These are phyloP conservation scores for Neurospora sp. DNA, from an alignment of 495 filamentous ascomycete species.

Conservation along the genomic window DNA sequence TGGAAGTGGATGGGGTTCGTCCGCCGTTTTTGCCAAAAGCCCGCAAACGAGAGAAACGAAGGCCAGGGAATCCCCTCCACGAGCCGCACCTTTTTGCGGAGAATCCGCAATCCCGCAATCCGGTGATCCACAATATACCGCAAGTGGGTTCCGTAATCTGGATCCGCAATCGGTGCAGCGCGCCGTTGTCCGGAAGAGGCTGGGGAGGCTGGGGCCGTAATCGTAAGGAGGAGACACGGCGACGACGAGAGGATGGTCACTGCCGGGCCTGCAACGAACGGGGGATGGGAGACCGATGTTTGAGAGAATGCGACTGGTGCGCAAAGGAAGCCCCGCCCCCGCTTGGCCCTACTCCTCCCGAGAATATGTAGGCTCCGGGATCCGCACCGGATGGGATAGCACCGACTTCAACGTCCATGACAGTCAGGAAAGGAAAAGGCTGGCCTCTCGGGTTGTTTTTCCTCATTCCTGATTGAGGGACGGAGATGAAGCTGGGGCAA, in stretches of 20 bases:
- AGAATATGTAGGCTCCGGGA: background rate
- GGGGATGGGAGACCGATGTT: background rate
- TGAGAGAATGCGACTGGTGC: background rate
- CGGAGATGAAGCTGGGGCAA: background rate
- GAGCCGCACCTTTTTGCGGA: background rate
- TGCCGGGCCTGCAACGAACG: background rate
- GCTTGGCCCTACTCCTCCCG: background rate
- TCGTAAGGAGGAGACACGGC: background rate
- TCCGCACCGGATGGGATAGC: background rate
- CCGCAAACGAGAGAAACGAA: background rate
- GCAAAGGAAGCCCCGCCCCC: background rate
- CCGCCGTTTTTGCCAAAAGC: background rate
- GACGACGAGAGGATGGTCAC: background rate
- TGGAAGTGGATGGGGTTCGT: background rate
- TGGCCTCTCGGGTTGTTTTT: background rate
- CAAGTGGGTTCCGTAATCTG: background rate
- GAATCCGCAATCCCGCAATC: background rate
- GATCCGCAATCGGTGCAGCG: background rate
- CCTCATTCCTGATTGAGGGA: background rate
- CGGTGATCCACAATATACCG: background rate
- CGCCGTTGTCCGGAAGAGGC: background rate
- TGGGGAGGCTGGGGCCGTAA: background rate
- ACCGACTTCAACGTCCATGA: background rate
- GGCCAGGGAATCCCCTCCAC: background rate
- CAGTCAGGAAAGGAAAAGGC: background rate